Evolutionary conservation across 2,329 filamentous ascomycete species (phyloP), one percentile per base, ranked within the genome.

Genomic region (Calonectria montana): DNA sequence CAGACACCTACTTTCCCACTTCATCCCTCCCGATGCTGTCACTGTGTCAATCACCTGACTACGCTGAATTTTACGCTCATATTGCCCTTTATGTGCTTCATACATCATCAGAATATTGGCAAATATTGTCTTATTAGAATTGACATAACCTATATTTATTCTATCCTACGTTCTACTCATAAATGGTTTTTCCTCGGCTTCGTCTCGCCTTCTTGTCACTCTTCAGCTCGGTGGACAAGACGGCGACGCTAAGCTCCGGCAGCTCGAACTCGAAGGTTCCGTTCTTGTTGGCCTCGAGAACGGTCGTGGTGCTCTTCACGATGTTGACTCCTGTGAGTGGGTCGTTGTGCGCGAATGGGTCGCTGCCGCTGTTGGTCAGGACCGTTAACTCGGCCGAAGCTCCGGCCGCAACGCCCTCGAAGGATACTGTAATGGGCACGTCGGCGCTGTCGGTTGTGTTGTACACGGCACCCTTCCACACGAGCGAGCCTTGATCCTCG

Each of bases 191-290:
- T 21, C 67, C 67, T 9, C 62, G 53, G 35, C 47, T 63, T 2
- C 63, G 53, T 21, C 21, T 70, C 45, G 35, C 62, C 67, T 70
- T 70, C 29, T 64, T 65, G 12, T 39, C 47, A 12, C 47, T 39
- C 43, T 76, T 71, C n/a, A 69, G 63, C 1, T 75, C 76, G 1
- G 85, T 86, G 64, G 90, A 88, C 65, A 92, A 77, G 2, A 91
- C 86, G 16, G 88, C 89, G 61, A 91, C 86, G 74, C 88, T 90
- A 69, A 90, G 80, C 74, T 88, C 82, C 0, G 89, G 89, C 76
- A 92, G 71, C 29, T 78, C 83, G 75, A 91, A 91, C 50, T 80
- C 80, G 74, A 91, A 90, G 2, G 76, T 79, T 2, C 90, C 90
- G 29, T 85, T 81, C 3, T 79, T 76, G 18, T 83, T 84, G 2